phyloP scores from a whole-genome alignment of 2,329 filamentous ascomycete genomes.

The Diaporthe sp. region DNA sequence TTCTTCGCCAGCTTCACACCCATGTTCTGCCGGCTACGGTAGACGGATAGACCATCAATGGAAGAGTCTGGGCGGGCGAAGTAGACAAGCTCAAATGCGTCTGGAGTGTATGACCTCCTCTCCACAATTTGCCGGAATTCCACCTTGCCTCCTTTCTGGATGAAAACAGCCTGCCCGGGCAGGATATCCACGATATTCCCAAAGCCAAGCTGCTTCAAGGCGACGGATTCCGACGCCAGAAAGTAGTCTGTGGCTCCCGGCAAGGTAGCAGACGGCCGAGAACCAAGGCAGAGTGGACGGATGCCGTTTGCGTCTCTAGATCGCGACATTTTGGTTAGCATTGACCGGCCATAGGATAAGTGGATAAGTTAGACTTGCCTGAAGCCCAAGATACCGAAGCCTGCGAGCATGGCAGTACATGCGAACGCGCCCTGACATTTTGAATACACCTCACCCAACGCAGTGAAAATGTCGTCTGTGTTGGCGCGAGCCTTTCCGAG shows the following conservation, averaged over 20 bases:
- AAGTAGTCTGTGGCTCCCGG: slow-evolving; percentile 83
- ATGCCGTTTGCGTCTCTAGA: slow-evolving; percentile 80
- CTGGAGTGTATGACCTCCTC: slow-evolving; percentile 79
- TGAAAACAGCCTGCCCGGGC: slow-evolving; percentile 88
- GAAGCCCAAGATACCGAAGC: slow-evolving; percentile 83
- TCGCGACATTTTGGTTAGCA: neutral
- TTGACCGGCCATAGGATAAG: no score
- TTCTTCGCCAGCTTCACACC: slow-evolving; percentile 83
- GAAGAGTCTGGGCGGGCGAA: slow-evolving; percentile 85
- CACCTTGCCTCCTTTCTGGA: slow-evolving; percentile 81
- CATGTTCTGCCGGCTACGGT: slow-evolving; percentile 88
- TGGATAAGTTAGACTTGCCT: slow-evolving; percentile 45
- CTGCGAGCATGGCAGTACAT: slow-evolving; percentile 86
- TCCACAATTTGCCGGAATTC: slow-evolving; percentile 81
- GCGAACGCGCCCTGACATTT: slow-evolving; percentile 84
- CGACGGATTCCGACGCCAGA: slow-evolving; percentile 90
- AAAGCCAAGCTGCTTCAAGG: slow-evolving; percentile 85
- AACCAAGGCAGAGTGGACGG: slow-evolving; percentile 84
- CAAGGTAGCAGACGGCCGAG: slow-evolving; percentile 73
- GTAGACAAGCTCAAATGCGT: slow-evolving; percentile 91
- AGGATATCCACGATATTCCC: slow-evolving; percentile 80
- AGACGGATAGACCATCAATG: slow-evolving; percentile 90
- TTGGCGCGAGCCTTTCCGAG: slow-evolving; percentile 89
- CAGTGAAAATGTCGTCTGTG: slow-evolving; percentile 81
- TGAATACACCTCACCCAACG: slow-evolving; percentile 79